These are phyloP conservation scores for Kwoniella sp. DNA, from an alignment of 768 basidiomycete species.

Conservation along the genomic window DNA sequence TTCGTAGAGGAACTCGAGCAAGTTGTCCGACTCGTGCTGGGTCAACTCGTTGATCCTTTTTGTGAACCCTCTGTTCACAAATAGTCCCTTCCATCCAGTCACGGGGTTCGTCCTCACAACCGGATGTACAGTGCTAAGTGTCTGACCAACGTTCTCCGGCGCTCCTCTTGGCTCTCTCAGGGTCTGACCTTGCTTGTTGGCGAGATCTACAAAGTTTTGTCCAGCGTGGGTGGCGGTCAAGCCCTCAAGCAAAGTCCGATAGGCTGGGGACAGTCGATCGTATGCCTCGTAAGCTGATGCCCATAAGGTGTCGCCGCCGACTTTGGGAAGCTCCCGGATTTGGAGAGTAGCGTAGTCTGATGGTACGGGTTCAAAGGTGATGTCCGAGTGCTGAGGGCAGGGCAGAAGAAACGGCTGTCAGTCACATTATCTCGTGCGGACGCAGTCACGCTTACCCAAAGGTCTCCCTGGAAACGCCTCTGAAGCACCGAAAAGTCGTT, in stretches of 20 bases:
- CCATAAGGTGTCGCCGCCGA: constrained; percentile 59
- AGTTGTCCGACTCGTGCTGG: constrained; percentile 61
- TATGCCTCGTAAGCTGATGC: constrained; percentile 64
- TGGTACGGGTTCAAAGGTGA: constrained; percentile 66
- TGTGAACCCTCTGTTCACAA: constrained; percentile 65
- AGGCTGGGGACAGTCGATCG: constrained; percentile 65
- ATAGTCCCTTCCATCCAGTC: constrained; percentile 65
- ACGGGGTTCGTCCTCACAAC: constrained; percentile 66
- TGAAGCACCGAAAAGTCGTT: constrained; percentile 19
- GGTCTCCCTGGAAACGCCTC: constrained; percentile 46
- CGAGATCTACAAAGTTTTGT: constrained; percentile 49
- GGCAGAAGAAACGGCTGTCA: neutral
- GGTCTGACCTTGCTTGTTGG: constrained; percentile 35
- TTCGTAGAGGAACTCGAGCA: constrained; percentile 56
- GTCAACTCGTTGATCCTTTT: constrained; percentile 63
- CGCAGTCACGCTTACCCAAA: constrained; percentile 36
- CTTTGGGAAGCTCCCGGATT: constrained; percentile 46
- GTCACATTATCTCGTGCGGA: neutral
- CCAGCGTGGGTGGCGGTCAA: constrained; percentile 63
- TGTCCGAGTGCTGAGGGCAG: constrained; percentile 60
- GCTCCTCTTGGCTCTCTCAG: constrained; percentile 59
- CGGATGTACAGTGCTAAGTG: constrained; percentile 61
- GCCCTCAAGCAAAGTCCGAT: constrained; percentile 63
- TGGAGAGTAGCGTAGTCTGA: constrained; percentile 63
- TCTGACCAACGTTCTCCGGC: constrained; percentile 61